Evolutionary conservation across 2,329 filamentous ascomycete genomes (phyloP).

Genomic region (Alternaria metachromatica): DNA sequence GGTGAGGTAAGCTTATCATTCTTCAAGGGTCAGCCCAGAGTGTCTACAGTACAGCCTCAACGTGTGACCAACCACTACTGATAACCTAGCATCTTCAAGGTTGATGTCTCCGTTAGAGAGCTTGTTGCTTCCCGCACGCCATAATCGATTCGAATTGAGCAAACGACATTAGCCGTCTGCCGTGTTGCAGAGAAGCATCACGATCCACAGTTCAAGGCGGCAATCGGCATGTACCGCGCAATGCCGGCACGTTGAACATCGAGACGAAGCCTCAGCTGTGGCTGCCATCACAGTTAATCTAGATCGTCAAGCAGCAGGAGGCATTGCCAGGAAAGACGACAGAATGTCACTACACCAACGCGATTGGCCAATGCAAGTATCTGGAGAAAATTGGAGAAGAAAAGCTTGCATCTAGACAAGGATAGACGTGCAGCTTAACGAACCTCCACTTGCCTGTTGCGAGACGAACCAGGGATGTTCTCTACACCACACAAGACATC

Average conservation of each 20-base stretch:
- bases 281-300: neutral
- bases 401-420: conserved; percentile 11
- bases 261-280: conserved; percentile 1
- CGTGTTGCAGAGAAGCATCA: neutral
- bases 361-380: conserved; percentile 3
- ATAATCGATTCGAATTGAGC: neutral
- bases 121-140: neutral
- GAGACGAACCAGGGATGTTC: neutral
- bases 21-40: neutral
- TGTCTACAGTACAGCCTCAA: neutral
- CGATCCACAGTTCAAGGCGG: neutral
- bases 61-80: neutral
- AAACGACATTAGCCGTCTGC: neutral
- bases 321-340: neutral
- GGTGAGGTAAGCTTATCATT: neutral
- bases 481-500: neutral
- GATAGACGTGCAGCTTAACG: conserved; percentile 1
- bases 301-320: neutral
- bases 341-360: neutral
- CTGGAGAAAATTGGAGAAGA: conserved; percentile 17
- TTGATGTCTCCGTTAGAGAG: neutral
- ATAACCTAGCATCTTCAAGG: neutral
- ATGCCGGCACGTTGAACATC: neutral
- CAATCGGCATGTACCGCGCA: neutral
- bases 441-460: conserved; percentile 8